Evolutionary conservation across 495 filamentous ascomycete species (phyloP).

Genomic region (Hypoxylon perforatum): DNA sequence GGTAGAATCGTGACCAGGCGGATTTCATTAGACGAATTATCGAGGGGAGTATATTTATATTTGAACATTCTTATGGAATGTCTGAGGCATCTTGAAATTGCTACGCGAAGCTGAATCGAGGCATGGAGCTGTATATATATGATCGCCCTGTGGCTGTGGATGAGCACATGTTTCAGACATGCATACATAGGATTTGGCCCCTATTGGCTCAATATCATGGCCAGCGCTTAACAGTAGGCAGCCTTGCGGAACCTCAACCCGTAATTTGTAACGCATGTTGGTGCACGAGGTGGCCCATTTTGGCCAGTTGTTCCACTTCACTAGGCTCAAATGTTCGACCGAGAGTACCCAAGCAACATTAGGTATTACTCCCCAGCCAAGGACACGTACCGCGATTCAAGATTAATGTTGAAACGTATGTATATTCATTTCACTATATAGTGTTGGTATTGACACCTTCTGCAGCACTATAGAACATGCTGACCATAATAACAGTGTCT

Average conservation of each 20-base stretch:
- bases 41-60: constrained; percentile 20
- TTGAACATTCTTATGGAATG: not conserved
- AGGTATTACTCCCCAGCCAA: not conserved
- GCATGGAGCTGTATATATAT: not conserved
- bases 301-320: too few relatives aligned
- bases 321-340: too few relatives aligned
- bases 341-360: too few relatives aligned
- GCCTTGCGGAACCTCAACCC: not conserved
- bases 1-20: constrained; percentile 30
- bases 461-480: constrained; percentile 24
- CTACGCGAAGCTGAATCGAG: not conserved
- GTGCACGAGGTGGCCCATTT: too few relatives aligned
- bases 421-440: constrained; percentile 24
- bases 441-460: constrained; percentile 8
- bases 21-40: constrained; percentile 16
- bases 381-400: not conserved
- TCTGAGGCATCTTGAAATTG: not conserved
- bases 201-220: not conserved
- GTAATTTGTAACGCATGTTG: not conserved
- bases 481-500: constrained; percentile 20
- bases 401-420: constrained; percentile 2
- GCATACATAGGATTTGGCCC: not conserved
- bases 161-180: not conserved
- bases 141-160: too few relatives aligned
- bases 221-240: not conserved